Conservation (phyloP, 345 rosid species). For the Salix udensis region DNA sequence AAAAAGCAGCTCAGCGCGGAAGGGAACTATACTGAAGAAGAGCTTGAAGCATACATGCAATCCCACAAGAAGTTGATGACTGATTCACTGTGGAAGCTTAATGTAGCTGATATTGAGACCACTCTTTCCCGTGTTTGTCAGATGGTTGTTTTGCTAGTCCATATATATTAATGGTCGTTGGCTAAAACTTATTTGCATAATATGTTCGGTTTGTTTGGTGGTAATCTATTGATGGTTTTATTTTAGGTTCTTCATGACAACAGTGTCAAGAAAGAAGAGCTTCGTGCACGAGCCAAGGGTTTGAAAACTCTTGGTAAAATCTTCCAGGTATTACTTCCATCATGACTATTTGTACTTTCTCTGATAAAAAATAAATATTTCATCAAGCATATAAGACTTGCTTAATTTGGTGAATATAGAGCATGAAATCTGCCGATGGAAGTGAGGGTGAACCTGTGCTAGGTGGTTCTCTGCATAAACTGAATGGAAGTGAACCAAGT, state of each 20-base stretch:
- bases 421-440: constrained; percentile 56
- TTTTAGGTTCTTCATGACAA: constrained; percentile 95
- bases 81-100: constrained; percentile 97
- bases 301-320: constrained; percentile 90
- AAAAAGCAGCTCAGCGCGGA: constrained; percentile 78
- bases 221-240: constrained; percentile 22
- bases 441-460: constrained; percentile 48
- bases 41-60: constrained; percentile 84
- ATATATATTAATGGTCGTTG: constrained; percentile 18
- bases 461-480: constrained; percentile 33
- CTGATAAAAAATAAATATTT: background rate
- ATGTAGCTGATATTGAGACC: constrained; percentile 93
- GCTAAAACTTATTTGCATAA: constrained; percentile 5
- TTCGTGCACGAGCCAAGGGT: constrained; percentile 87
- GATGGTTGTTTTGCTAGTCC: constrained; percentile 60
- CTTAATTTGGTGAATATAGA: constrained; percentile 36
- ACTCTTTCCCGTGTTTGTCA: constrained; percentile 96
- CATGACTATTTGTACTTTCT: background rate
- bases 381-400: background rate
- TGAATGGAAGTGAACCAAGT: constrained; percentile 51
- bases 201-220: constrained; percentile 1
- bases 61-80: constrained; percentile 87
- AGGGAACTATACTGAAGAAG: constrained; percentile 82
- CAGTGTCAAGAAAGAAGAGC: constrained; percentile 76
- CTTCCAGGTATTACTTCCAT: constrained; percentile 61